Conservation (phyloP, 2,329 filamentous ascomycete species). For the Xylariales sp. region DNA sequence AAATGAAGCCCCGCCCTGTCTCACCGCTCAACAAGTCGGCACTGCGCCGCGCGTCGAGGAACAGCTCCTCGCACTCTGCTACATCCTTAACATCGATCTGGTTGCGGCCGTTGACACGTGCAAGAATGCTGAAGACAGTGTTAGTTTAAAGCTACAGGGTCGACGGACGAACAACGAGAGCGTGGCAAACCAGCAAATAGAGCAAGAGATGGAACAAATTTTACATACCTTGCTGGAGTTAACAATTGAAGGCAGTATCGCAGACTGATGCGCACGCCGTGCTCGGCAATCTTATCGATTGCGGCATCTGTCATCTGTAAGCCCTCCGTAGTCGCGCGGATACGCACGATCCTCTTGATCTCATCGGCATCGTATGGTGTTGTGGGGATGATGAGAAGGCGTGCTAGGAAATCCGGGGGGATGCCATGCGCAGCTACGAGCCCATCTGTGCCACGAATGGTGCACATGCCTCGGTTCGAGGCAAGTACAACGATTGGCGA, state of each 20-base stretch:
- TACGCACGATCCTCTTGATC: conserved; percentile 90
- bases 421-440: conserved; percentile 91
- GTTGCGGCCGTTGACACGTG: conserved; percentile 81
- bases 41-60: conserved; percentile 84
- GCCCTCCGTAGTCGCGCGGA: conserved; percentile 84
- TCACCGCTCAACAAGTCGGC: conserved; percentile 74
- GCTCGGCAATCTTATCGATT: conserved; percentile 85
- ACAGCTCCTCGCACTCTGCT: conserved; percentile 83
- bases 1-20: conserved; percentile 73
- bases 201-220: conserved; percentile 18
- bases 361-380: conserved; percentile 88
- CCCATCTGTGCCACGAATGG: conserved; percentile 87
- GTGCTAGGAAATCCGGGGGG: conserved; percentile 90
- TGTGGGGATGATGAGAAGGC: conserved; percentile 95
- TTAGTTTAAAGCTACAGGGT: conserved; percentile 37
- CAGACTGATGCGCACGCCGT: conserved; percentile 89
- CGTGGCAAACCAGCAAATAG: conserved; percentile 17
- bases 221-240: conserved; percentile 77
- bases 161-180: neutral
- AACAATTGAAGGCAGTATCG: conserved; percentile 93
- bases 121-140: conserved; percentile 74
- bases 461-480: conserved; percentile 93
- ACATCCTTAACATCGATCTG: conserved; percentile 84
- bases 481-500: conserved; percentile 97
- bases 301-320: conserved; percentile 84